These are phyloP conservation scores for Lolium rigidum DNA, from an alignment of 176 grass and related monocot species.

Conservation along the genomic window DNA sequence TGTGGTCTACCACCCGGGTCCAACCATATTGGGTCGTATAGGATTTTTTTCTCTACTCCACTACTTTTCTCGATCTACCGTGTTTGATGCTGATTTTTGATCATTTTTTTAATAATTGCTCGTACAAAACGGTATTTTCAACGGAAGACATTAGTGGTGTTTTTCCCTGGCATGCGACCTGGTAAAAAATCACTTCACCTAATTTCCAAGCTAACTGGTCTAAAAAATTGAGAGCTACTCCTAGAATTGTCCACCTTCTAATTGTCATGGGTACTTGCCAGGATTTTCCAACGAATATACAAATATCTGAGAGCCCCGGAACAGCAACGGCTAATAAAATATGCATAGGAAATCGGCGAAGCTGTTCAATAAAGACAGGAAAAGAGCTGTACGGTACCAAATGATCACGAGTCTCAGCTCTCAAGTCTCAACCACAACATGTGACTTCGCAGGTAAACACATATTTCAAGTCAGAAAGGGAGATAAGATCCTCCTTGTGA, in stretches of 20 bases:
- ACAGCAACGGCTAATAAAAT: neutral
- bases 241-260: neutral
- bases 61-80: too few relatives aligned
- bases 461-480: neutral
- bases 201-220: too few relatives aligned
- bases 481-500: neutral
- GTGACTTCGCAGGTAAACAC: constrained; percentile 5
- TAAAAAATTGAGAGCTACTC: too few relatives aligned
- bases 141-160: too few relatives aligned
- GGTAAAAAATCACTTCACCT: too few relatives aligned
- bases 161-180: too few relatives aligned
- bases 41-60: too few relatives aligned
- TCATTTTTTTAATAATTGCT: too few relatives aligned
- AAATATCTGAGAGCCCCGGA: neutral
- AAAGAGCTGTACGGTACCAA: neutral
- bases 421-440: constrained; percentile 14
- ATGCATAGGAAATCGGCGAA: neutral
- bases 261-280: neutral
- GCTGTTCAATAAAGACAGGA: neutral
- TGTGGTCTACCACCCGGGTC: too few relatives aligned
- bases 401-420: neutral
- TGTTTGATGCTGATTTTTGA: too few relatives aligned
- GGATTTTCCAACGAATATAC: neutral
- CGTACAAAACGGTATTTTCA: too few relatives aligned
- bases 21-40: too few relatives aligned